A percentile compares a stretch with the other conserved stretches of the same genome.
phyloP scores from a whole-genome alignment of 768 basidiomycete genomes.

The Lactarius quietus region DNA sequence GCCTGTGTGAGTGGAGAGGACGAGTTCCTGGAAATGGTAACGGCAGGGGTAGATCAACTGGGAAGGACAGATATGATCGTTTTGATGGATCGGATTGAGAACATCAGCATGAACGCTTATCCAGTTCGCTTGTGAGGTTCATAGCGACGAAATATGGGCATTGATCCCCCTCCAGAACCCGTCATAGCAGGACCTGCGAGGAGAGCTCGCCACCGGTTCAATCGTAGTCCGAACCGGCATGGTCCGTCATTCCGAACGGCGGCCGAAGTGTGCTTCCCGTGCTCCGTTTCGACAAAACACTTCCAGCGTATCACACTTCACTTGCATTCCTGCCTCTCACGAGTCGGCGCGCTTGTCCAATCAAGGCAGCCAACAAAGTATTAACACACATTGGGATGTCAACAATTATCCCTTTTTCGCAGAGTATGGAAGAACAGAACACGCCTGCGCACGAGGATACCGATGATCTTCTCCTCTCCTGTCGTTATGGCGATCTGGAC shows the following conservation, averaged over 20 bases:
- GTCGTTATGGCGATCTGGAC: conserved; percentile 84
- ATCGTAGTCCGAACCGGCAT: no score
- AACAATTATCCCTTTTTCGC: not conserved
- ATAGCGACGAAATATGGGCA: not conserved
- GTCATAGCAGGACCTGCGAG: no score
- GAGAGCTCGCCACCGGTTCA: no score
- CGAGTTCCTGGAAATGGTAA: not conserved
- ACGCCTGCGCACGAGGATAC: conserved; percentile 42
- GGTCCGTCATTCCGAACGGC: no score
- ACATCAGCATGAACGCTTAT: not conserved
- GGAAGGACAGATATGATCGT: not conserved
- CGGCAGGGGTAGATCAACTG: not conserved
- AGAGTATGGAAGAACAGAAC: not conserved
- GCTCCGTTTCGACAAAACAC: no score
- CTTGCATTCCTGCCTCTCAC: no score
- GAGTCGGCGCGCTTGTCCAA: no score
- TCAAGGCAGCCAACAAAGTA: not conserved
- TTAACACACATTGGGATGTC: not conserved
- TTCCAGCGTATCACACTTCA: no score
- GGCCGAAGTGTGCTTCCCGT: no score
- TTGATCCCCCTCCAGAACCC: not conserved
- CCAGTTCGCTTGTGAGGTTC: not conserved
- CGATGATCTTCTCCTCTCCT: conserved; percentile 76
- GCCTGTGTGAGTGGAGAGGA: not conserved
- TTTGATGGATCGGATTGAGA: not conserved